Percentiles rank a stretch among this genome's conserved stretches.
Conservation (phyloP, 2,329 filamentous ascomycete genomes). For the Colletotrichum phormii region DNA sequence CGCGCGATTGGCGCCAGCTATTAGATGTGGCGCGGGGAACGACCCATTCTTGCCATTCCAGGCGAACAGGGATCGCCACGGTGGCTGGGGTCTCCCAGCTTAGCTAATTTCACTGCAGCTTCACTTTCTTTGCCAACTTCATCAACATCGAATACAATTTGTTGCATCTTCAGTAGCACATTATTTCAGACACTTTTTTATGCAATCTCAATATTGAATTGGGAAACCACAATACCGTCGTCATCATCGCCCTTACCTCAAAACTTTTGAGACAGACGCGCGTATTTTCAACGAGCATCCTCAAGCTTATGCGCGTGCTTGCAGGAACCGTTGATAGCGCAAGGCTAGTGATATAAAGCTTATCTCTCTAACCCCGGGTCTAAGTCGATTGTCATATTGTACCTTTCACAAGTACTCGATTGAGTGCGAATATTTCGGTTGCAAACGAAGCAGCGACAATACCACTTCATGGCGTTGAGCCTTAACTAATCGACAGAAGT, state of each 20-base stretch:
- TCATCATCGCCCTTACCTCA: too few relatives aligned
- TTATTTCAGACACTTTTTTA: too few relatives aligned
- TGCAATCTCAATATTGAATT: too few relatives aligned
- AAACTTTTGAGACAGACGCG: too few relatives aligned
- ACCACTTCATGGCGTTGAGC: neutral
- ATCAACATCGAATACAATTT: too few relatives aligned
- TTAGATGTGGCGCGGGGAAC: slow-evolving; percentile 20
- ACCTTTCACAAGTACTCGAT: neutral
- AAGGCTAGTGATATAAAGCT: neutral
- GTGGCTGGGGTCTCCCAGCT: slow-evolving; percentile 31
- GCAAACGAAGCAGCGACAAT: neutral
- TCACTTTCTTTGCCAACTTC: neutral
- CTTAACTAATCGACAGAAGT: neutral
- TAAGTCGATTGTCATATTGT: rapidly evolving
- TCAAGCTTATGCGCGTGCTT: neutral
- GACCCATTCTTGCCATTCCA: neutral
- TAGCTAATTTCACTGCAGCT: neutral
- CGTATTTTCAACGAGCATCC: neutral
- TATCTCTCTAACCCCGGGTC: neutral
- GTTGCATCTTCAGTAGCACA: too few relatives aligned
- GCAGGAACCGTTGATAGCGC: neutral
- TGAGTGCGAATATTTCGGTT: neutral
- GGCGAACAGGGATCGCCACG: slow-evolving; percentile 11
- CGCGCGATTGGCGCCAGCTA: slow-evolving; percentile 33
- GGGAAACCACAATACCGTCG: too few relatives aligned